Percentiles rank a stretch among this genome's conserved stretches.
phyloP scores from a whole-genome alignment of 805 yeast genomes.

The Lipomyces yamanashiensis region DNA sequence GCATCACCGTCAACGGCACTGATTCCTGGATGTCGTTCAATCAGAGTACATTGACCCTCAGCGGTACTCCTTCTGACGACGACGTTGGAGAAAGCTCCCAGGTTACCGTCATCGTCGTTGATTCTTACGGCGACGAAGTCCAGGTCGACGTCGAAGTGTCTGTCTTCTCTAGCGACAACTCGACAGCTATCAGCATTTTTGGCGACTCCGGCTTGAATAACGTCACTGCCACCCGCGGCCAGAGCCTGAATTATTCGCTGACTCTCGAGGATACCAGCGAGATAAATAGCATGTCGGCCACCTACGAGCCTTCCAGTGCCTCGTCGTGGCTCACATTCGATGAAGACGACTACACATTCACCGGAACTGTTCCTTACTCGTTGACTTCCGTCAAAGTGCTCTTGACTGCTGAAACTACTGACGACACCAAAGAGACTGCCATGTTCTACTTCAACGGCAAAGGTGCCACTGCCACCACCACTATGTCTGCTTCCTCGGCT shows the following conservation, averaged over 20 bases:
- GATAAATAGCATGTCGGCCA: conserved; percentile 32
- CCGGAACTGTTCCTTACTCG: conserved; percentile 64
- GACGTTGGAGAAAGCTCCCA: conserved; percentile 38
- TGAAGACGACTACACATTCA: conserved; percentile 61
- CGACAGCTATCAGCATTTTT: conserved; percentile 49
- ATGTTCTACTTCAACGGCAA: conserved; percentile 45
- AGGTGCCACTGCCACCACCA: conserved; percentile 21
- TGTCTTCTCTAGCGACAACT: conserved; percentile 12
- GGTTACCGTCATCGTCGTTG: conserved; percentile 53
- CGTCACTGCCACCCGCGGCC: conserved; percentile 47
- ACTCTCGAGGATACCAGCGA: conserved; percentile 73
- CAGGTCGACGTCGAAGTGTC: conserved; percentile 34
- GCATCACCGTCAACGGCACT: conserved; percentile 61
- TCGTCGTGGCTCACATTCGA: conserved; percentile 68
- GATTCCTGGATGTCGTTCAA: conserved; percentile 70
- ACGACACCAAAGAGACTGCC: conserved; percentile 40
- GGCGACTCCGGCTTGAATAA: conserved; percentile 56
- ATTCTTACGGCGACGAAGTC: conserved; percentile 45
- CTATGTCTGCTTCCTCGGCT: conserved; percentile 30
- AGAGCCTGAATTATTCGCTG: conserved; percentile 67
- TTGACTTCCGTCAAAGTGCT: conserved; percentile 49
- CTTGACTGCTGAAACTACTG: conserved; percentile 60
- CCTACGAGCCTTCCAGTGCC: conserved; percentile 24
- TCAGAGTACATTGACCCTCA: conserved; percentile 62
- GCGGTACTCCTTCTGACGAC: conserved; percentile 65